phyloP scores from a whole-genome alignment of 495 filamentous ascomycete species.

The Penicillium macrosclerotiorum region DNA sequence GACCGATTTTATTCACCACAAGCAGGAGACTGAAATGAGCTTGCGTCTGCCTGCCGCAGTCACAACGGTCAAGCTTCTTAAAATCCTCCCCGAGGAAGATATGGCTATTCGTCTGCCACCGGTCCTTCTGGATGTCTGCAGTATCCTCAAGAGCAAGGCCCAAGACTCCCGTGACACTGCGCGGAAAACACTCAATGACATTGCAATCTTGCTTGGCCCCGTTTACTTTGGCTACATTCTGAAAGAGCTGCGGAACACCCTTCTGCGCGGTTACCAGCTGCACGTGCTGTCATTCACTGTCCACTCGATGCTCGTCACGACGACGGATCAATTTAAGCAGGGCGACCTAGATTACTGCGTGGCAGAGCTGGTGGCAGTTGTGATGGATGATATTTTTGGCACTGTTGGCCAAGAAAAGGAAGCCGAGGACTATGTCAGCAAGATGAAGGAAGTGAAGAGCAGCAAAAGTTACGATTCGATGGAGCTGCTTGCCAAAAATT shows the following conservation, averaged over 20 bases:
- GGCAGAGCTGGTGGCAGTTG: conserved; percentile 68
- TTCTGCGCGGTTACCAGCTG: conserved; percentile 83
- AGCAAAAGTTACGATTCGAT: conserved; percentile 98
- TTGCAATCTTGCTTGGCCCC: conserved; percentile 74
- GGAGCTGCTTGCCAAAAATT: conserved; percentile 81
- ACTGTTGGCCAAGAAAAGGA: conserved; percentile 97
- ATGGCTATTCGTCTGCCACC: conserved; percentile 71
- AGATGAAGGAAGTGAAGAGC: conserved; percentile 96
- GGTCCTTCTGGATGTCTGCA: conserved; percentile 85
- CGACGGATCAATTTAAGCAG: conserved; percentile 68
- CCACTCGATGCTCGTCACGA: conserved; percentile 81
- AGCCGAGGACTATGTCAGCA: conserved; percentile 88
- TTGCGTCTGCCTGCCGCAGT: conserved; percentile 85
- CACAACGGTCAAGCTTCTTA: conserved; percentile 79
- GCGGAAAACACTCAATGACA: conserved; percentile 79
- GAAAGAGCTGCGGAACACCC: conserved; percentile 80
- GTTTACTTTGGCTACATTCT: conserved; percentile 87
- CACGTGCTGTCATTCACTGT: conserved; percentile 95
- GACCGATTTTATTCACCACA: conserved; percentile 80
- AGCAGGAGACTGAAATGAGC: conserved; percentile 90
- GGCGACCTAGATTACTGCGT: conserved; percentile 91
- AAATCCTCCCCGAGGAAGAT: conserved; percentile 69
- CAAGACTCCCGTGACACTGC: conserved; percentile 89
- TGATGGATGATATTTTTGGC: conserved; percentile 98
- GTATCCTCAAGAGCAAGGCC: conserved; percentile 84